Evolutionary conservation across 1,284 basidiomycete genomes (phyloP), one percentile per base, ranked within the genome.

Genomic region (Neonothopanus nambi): DNA sequence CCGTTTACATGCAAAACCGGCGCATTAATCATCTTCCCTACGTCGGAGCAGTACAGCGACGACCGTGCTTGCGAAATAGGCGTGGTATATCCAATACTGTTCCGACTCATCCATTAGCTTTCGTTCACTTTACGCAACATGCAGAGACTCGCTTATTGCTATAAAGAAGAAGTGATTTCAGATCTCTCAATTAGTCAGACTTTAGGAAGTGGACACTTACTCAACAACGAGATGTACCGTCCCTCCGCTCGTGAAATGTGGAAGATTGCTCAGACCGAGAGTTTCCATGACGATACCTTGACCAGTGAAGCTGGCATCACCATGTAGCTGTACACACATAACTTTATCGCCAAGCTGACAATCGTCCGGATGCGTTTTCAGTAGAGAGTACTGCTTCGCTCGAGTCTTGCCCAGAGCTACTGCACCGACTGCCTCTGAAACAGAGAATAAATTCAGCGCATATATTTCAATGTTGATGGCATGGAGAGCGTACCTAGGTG

Each of bases 1-100:
- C 93, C 93, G 61, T 95, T 95, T 57, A 95, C 92, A 59, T 95
- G 93, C n/a, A 95, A 67, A 13, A 95, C 84, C 0, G 93, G 93
- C 0, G 90, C 86, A 55, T 90, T 89, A 62, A 95, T 88, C 81
- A 91, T 91, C 70, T 95, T 95, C 4, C 89, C 91, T 30, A 93
- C 77, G 65, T 95, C 93, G 1, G 93, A 93, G 57, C 91, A 93
- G 64, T 96, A 96, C 30, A 91, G 66, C 0, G 89, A 92, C 1
- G 92, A 94, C 7, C 93, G 82, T 11, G 90, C 88, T 47, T 81
- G 81, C 0, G 89, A 84, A 0, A 91, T 89, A 0, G 91, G 91
- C 0, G 93, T 95, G 0, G 93, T 95, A 65, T 95, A 95, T 15
- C 92, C 93, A 54, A 95, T 92, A 62, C 89, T 95, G 64, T 37